phyloP scores from a whole-genome alignment of 2,329 filamentous ascomycete species.

The Nigrospora sphaerica region DNA sequence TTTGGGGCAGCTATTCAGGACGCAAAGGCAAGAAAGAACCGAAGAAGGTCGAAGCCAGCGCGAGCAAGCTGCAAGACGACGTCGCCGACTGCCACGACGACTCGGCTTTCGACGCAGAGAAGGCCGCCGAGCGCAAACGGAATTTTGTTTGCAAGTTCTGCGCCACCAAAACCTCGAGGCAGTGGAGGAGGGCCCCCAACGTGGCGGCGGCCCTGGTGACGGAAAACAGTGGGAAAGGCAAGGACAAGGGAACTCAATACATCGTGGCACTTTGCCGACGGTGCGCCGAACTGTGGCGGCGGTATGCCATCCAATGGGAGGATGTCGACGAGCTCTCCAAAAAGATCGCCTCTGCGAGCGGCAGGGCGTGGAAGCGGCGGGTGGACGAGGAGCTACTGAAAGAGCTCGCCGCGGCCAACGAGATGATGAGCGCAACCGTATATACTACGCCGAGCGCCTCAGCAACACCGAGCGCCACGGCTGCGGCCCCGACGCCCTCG shows the following conservation, averaged over 20 bases:
- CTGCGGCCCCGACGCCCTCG: conserved; percentile 18
- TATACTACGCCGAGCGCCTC: conserved; percentile 26
- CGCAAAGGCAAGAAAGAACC: conserved; percentile 87
- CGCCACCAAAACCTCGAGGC: conserved; percentile 66
- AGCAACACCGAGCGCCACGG: conserved; percentile 18
- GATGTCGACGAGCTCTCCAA: conserved; percentile 85
- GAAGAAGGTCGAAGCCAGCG: conserved; percentile 62
- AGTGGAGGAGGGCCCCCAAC: conserved; percentile 86
- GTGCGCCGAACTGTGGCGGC: conserved; percentile 89
- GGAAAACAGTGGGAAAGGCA: conserved; percentile 58
- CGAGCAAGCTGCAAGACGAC: conserved; percentile 78
- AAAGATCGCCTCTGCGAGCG: conserved; percentile 73
- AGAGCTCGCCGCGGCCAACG: conserved; percentile 60
- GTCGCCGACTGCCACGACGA: conserved; percentile 90
- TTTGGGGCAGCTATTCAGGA: conserved; percentile 85
- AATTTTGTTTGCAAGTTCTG: conserved; percentile 95
- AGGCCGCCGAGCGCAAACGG: conserved; percentile 71
- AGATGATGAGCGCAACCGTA: conserved; percentile 42
- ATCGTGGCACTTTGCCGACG: conserved; percentile 81
- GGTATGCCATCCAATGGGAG: conserved; percentile 94
- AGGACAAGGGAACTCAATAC: conserved; percentile 70
- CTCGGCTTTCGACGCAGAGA: conserved; percentile 88
- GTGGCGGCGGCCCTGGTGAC: conserved; percentile 64
- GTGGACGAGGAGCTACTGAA: conserved; percentile 86
- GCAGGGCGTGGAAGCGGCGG: conserved; percentile 77